Conservation (phyloP, 140 eudicot species). For the Senecio squalidus region DNA sequence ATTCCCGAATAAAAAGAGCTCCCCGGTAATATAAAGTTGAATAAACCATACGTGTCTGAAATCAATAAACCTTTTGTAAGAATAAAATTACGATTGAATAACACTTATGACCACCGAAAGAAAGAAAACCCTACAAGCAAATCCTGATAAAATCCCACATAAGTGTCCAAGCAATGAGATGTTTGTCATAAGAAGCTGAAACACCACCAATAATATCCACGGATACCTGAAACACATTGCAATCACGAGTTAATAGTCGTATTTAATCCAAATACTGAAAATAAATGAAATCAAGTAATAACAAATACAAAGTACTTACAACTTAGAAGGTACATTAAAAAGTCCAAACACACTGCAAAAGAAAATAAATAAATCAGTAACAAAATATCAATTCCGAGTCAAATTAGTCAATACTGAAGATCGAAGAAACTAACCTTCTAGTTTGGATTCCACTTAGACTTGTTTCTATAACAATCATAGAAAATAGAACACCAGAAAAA, state of each 20-base stretch:
- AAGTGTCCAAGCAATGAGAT: conserved; percentile 95
- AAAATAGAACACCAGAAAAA: conserved; percentile 87
- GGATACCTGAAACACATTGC: conserved; percentile 52
- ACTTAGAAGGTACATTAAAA: conserved; percentile 88
- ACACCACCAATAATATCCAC: conserved; percentile 70
- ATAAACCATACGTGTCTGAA: conserved; percentile 83
- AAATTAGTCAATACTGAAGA: background rate
- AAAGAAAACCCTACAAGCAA: conserved; percentile 62
- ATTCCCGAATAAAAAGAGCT: conserved; percentile 72
- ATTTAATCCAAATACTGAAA: background rate
- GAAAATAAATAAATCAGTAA: conserved; percentile 16
- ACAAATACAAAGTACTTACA: conserved; percentile 37
- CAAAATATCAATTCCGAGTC: background rate
- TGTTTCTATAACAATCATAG: conserved; percentile 95
- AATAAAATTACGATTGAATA: background rate
- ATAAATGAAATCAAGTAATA: background rate
- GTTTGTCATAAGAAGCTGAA: conserved; percentile 86
- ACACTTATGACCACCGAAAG: background rate
- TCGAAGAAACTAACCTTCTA: conserved; percentile 52
- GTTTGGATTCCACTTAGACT: conserved; percentile 84
- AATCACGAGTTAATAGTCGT: background rate
- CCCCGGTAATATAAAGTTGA: conserved; percentile 77
- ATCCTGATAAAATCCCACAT: conserved; percentile 96
- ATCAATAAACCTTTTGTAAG: conserved; percentile 7
- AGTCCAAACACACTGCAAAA: conserved; percentile 91